Percentiles rank a stretch among this genome's conserved stretches.
Conservation (phyloP, 345 rosid genomes). For the thale cress (Arabidopsis thaliana) region TAIR10.1 NC_003070.9:2653001-2653500, state of each 20-base stretch:
- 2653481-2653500: slow-evolving; percentile 92
- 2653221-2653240: slow-evolving; percentile 27
- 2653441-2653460: slow-evolving; percentile 53
- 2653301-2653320: slow-evolving; percentile 23
- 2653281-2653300: slow-evolving; percentile 9
- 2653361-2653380: background rate
- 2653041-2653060: slow-evolving; percentile 95
- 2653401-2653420: background rate
- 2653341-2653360: background rate
- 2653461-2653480: slow-evolving; percentile 92
- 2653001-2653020: slow-evolving; percentile 92
- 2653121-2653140: slow-evolving; percentile 94
- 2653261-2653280: slow-evolving; percentile 4
- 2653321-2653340: background rate
- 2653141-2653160: slow-evolving; percentile 62
- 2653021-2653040: slow-evolving; percentile 81
- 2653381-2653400: background rate
- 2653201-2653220: slow-evolving; percentile 12
- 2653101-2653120: slow-evolving; percentile 88
- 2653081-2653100: slow-evolving; percentile 98
- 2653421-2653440: slow-evolving; percentile 26
- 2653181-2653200: slow-evolving; percentile 33
- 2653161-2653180: slow-evolving; percentile 14
- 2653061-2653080: slow-evolving; percentile 93
- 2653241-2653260: background rate